These are phyloP conservation scores for Pyricularia sp. DNA, from an alignment of 2,329 filamentous ascomycete species.

Conservation along the genomic window DNA sequence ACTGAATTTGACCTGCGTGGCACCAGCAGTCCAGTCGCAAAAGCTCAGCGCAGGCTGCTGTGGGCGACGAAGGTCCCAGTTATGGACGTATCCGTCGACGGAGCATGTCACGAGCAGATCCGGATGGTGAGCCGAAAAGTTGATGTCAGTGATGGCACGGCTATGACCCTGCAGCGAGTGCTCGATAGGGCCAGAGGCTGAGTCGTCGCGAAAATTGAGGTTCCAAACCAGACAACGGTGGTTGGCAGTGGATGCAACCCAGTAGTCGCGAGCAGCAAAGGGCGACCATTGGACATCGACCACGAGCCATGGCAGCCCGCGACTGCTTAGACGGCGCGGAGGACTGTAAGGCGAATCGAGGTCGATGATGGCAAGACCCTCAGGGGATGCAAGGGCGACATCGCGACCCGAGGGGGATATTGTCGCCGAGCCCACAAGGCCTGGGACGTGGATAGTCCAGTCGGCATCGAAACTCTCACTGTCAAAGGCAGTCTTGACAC, in stretches of 20 bases:
- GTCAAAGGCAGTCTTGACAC: constrained; percentile 63
- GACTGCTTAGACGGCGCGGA: constrained; percentile 70
- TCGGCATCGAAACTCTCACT: constrained; percentile 83
- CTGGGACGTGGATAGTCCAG: constrained; percentile 73
- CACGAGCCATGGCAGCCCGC: constrained; percentile 87
- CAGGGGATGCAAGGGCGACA: constrained; percentile 81
- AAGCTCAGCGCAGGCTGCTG: constrained; percentile 68
- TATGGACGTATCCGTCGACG: constrained; percentile 87
- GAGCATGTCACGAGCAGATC: constrained; percentile 85
- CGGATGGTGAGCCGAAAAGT: constrained; percentile 88
- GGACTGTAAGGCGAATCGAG: constrained; percentile 82
- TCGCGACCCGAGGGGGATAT: constrained; percentile 89
- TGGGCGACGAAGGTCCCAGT: constrained; percentile 77
- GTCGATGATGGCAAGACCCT: constrained; percentile 85
- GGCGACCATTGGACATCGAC: constrained; percentile 97
- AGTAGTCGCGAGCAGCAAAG: constrained; percentile 80
- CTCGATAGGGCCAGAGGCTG: constrained; percentile 62
- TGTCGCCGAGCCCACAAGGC: constrained; percentile 77
- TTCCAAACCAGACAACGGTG: constrained; percentile 95
- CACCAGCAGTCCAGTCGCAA: constrained; percentile 88
- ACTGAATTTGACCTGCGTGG: constrained; percentile 93
- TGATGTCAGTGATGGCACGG: constrained; percentile 89
- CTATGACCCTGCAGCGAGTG: constrained; percentile 76
- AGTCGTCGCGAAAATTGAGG: constrained; percentile 68
- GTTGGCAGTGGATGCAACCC: constrained; percentile 91